Evolutionary conservation across 352 stramenopile species (phyloP).

Genomic region (Phytophthora ramorum): DNA sequence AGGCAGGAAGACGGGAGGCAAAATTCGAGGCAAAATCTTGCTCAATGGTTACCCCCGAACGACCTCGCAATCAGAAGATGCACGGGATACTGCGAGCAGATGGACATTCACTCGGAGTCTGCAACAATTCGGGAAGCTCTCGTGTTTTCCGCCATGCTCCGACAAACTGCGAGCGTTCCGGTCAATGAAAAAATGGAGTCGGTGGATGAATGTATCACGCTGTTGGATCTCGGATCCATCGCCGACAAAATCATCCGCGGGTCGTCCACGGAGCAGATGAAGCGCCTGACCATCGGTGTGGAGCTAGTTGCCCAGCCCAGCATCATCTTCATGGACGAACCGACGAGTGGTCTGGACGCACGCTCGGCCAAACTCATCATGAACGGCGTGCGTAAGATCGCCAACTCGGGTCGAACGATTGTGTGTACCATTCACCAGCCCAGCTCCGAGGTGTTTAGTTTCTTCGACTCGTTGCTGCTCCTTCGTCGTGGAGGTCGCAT

Average conservation of each 20-base stretch:
- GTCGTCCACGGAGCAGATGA: slow-evolving; percentile 65
- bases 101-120: slow-evolving; percentile 91
- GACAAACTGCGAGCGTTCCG: slow-evolving; percentile 48
- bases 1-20: slow-evolving; percentile 89
- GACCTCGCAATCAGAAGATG: slow-evolving; percentile 56
- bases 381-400: slow-evolving; percentile 89
- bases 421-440: slow-evolving; percentile 95
- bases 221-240: slow-evolving; percentile 59
- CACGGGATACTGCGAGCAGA: slow-evolving; percentile 82
- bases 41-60: slow-evolving; percentile 55
- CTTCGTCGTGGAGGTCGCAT: slow-evolving; percentile 62
- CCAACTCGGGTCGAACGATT: slow-evolving; percentile 73
- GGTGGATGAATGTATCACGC: slow-evolving; percentile 60
- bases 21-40: slow-evolving; percentile 73
- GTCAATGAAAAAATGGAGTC: slow-evolving; percentile 49
- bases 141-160: slow-evolving; percentile 88
- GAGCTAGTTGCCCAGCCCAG: slow-evolving; percentile 89
- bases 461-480: slow-evolving; percentile 88
- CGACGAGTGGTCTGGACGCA: slow-evolving; percentile 89
- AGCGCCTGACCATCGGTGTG: slow-evolving; percentile 84
- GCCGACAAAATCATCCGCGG: slow-evolving; percentile 65
- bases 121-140: slow-evolving; percentile 91
- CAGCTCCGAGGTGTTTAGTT: slow-evolving; percentile 86
- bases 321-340: slow-evolving; percentile 91
- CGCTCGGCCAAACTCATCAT: slow-evolving; percentile 89